Evolutionary conservation across 257 asterid genomes (phyloP).

Genomic region (Ilex asprella): DNA sequence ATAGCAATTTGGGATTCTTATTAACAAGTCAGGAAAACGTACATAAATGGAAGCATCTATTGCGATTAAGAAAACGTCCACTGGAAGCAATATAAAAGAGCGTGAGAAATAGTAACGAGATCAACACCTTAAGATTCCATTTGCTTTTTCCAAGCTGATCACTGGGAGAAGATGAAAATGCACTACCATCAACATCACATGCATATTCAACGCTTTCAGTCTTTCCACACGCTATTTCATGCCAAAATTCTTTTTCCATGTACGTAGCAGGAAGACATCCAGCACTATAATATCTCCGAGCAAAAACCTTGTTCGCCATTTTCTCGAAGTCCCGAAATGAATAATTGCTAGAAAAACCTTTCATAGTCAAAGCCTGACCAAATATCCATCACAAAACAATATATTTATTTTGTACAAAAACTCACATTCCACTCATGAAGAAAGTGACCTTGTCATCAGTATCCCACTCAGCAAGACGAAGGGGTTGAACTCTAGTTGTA

Average conservation of each 20-base stretch:
- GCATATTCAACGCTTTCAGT: conserved; percentile 99
- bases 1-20: too few species aligned
- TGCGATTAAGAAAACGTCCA: too few species aligned
- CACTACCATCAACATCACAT: conserved; percentile 99
- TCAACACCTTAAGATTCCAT: conserved; percentile 93
- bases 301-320: conserved; percentile 94
- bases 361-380: conserved; percentile 24
- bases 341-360: conserved; percentile 65
- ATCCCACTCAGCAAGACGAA: conserved; percentile 95
- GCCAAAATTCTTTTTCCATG: conserved; percentile 98
- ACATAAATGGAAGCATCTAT: too few species aligned
- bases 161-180: conserved; percentile 79
- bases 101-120: conserved; percentile 6
- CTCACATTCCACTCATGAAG: conserved; percentile 94
- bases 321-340: conserved; percentile 96
- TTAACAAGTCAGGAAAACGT: too few species aligned
- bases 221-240: conserved; percentile 93
- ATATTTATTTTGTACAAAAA: conserved; percentile 12
- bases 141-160: conserved; percentile 89
- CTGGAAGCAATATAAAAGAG: too few species aligned
- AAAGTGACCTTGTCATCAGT: conserved; percentile 84
- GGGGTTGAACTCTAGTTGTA: conserved; percentile 95
- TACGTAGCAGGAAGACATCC: conserved; percentile 87
- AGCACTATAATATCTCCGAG: conserved; percentile 82
- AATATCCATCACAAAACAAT: conserved; percentile 2